Evolutionary conservation across 352 stramenopile species (phyloP).

Genomic region (Globisporangium acanthophoron): DNA sequence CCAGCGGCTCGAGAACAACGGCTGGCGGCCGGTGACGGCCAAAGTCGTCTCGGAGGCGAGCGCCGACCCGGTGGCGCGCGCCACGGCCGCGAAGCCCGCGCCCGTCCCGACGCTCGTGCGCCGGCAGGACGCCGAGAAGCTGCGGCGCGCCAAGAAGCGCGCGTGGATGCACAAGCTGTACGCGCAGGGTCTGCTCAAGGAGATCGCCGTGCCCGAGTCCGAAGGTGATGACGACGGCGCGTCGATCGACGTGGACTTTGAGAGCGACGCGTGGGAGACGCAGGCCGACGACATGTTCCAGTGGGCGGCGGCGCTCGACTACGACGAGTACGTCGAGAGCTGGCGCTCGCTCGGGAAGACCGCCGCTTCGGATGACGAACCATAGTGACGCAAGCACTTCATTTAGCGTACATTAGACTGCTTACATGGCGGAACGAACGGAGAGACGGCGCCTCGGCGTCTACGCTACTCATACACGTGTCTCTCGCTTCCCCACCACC

Average conservation of each 20-base stretch:
- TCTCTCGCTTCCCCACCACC: not conserved
- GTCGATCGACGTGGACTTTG: slow-evolving; percentile 54
- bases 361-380: slow-evolving; percentile 28
- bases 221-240: slow-evolving; percentile 10
- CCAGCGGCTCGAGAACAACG: slow-evolving; percentile 86
- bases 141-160: slow-evolving; percentile 58
- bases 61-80: slow-evolving; percentile 48
- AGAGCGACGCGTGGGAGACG: slow-evolving; percentile 55
- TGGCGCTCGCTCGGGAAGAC: slow-evolving; percentile 62
- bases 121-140: slow-evolving; percentile 42
- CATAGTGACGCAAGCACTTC: not conserved
- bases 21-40: slow-evolving; percentile 85
- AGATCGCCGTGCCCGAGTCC: slow-evolving; percentile 2
- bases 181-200: slow-evolving; percentile 40
- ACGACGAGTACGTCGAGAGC: slow-evolving; percentile 64
- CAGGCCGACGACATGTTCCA: slow-evolving; percentile 1
- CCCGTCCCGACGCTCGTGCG: slow-evolving; percentile 42
- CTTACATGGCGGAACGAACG: not conserved
- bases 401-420: not conserved
- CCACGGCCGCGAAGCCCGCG: slow-evolving; percentile 29
- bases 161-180: slow-evolving; percentile 84
- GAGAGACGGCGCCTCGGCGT: not conserved
- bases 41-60: slow-evolving; percentile 65
- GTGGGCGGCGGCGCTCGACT: slow-evolving; percentile 11
- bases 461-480: not conserved